Evolutionary conservation across 129 eudicot species (phyloP).

Genomic region (Lactuca sativa): DNA sequence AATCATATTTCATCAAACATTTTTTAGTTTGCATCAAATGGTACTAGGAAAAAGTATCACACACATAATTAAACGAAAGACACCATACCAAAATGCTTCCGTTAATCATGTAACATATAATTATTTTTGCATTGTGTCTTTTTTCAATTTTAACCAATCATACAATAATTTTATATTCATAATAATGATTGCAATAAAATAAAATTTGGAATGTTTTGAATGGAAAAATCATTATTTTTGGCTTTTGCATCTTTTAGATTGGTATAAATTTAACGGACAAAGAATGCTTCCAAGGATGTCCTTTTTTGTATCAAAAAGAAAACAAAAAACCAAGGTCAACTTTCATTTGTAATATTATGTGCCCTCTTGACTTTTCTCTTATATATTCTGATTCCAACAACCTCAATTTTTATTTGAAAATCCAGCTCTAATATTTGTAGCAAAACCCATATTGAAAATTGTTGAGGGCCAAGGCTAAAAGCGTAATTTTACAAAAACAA

Average conservation of each 20-base stretch:
- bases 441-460: too few species aligned
- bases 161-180: too few species aligned
- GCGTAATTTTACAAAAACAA: background rate
- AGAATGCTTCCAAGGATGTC: conserved; percentile 30
- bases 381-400: conserved; percentile 16
- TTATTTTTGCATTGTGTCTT: too few species aligned
- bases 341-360: conserved; percentile 27
- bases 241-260: background rate
- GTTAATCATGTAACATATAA: background rate
- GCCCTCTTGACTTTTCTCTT: conserved; percentile 18
- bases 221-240: background rate
- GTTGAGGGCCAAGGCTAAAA: background rate
- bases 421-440: background rate
- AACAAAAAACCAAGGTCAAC: conserved; percentile 30
- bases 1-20: too few species aligned
- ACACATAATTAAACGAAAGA: background rate
- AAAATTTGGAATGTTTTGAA: background rate
- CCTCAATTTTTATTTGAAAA: background rate
- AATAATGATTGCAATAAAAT: too few species aligned
- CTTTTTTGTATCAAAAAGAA: conserved; percentile 19
- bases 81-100: background rate
- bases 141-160: background rate
- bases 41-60: too few species aligned
- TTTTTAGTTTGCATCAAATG: too few species aligned
- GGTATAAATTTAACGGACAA: background rate